Evolutionary conservation across 1,284 basidiomycete species (phyloP).

Genomic region (Sanghuangporus sanghuang): DNA sequence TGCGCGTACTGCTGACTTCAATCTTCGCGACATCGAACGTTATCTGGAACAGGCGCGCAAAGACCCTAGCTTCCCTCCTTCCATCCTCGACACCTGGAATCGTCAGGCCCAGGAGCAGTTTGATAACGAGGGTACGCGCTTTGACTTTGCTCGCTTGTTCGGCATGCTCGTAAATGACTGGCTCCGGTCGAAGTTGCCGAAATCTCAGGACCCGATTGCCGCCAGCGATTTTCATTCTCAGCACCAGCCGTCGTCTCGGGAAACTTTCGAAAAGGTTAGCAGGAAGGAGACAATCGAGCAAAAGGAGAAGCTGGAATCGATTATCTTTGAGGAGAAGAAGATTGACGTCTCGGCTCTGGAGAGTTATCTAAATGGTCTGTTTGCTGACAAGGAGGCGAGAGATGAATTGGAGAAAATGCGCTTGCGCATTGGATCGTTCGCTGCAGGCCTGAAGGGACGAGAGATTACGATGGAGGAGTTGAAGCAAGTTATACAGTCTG

Average conservation of each 20-base stretch:
- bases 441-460: constrained; percentile 23
- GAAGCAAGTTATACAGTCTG: constrained; percentile 28
- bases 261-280: constrained; percentile 29
- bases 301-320: constrained; percentile 32
- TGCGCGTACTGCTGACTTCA: constrained; percentile 11
- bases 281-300: constrained; percentile 40
- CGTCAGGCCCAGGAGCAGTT: constrained; percentile 8
- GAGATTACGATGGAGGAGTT: constrained; percentile 27
- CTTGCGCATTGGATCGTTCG: constrained; percentile 25
- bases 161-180: constrained; percentile 17
- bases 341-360: constrained; percentile 30
- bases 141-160: constrained; percentile 14
- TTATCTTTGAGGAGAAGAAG: constrained; percentile 34
- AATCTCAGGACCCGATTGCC: background rate
- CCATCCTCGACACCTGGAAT: constrained; percentile 10
- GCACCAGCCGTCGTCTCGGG: background rate
- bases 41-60: constrained; percentile 13
- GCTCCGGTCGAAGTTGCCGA: background rate
- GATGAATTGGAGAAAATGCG: constrained; percentile 28
- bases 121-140: constrained; percentile 14
- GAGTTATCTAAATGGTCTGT: constrained; percentile 32
- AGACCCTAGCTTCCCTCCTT: constrained; percentile 10
- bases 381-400: constrained; percentile 28
- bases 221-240: background rate
- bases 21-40: constrained; percentile 5